Percentiles rank a stretch among this genome's conserved stretches.
These are phyloP conservation scores for Tetrahymena elliotti DNA, from an alignment of 73 alveolate genomes.

Conservation along the genomic window DNA sequence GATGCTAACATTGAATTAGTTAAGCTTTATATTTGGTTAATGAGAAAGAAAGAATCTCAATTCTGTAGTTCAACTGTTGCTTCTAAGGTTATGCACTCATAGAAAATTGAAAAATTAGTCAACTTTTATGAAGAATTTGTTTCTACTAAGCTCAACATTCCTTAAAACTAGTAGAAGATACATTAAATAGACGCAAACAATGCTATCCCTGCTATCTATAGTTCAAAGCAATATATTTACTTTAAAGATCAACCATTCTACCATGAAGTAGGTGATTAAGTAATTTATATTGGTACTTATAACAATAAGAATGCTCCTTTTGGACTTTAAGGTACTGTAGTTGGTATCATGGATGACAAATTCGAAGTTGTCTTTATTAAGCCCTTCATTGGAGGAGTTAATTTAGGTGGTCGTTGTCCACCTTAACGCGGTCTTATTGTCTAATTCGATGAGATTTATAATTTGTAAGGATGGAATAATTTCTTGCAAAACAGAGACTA, in stretches of 20 bases:
- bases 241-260: conserved; percentile 16
- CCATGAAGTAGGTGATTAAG: conserved; percentile 31
- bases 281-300: neutral
- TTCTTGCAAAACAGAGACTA: neutral
- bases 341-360: conserved; percentile 27
- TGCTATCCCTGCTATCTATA: neutral
- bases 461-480: neutral
- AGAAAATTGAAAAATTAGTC: neutral
- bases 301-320: conserved; percentile 18
- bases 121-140: neutral
- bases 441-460: neutral
- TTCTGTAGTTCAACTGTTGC: conserved; percentile 6
- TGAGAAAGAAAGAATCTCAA: conserved; percentile 4
- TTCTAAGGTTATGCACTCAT: conserved; percentile 15
- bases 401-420: neutral
- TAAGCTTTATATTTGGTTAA: conserved; percentile 22
- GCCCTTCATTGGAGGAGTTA: neutral
- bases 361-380: neutral
- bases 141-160: conserved; percentile 2
- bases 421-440: neutral
- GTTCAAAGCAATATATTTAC: neutral
- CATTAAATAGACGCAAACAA: neutral
- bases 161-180: neutral
- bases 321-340: conserved; percentile 32
- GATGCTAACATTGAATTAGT: conserved; percentile 29